Evolutionary conservation across 2,329 filamentous ascomycete species (phyloP), one percentile per base, ranked within the genome.

Genomic region (Cadophora sp.): DNA sequence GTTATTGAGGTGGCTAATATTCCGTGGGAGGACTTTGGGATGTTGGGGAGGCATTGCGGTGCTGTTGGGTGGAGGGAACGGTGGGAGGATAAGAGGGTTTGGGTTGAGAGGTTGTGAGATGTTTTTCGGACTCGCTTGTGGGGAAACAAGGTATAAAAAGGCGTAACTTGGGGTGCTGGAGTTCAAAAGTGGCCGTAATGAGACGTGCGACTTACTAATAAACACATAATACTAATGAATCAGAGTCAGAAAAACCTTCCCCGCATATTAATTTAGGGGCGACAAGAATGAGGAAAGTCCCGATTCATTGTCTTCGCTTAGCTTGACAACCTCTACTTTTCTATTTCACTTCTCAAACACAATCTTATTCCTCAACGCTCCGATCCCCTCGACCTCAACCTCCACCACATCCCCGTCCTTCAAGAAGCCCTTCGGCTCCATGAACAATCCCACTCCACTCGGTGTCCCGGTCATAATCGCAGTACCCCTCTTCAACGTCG

Each of bases 391-490:
- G 65, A 79, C 64, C 51, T 75, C 73, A 43, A 73, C 62, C 66
- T 73, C 71, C 26, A 80, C 76, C 0, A 79, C 71, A 72, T 79
- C 80, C 1, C 78, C 79, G 68, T 81, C 64, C 27, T 78, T 74
- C 27, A 82, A 67, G 34, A 78, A 78, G 19, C 68, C 65, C 27
- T 76, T 75, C 4, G 76, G 74, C 12, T 73, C 74, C 69, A 73
- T 74, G 53, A 80, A 81, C 1, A 71, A 71, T 1, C 77, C 80
- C 0, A 82, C 79, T 0, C 80, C 80, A 1, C 74, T 73, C 0
- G 83, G 83, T 2, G 84, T 85, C 1, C 84, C 84, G 4, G 83
- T 85, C 80, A 86, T 81, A 50, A 86, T 80, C 1, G 80, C 79
- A 2, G 83, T 85, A 6, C 81, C 82, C 2, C 78, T 79, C 62